Evolutionary conservation across 1,139 yeast genomes (phyloP), one percentile per base, ranked within the genome.

Genomic region (Taiozyma sp.): DNA sequence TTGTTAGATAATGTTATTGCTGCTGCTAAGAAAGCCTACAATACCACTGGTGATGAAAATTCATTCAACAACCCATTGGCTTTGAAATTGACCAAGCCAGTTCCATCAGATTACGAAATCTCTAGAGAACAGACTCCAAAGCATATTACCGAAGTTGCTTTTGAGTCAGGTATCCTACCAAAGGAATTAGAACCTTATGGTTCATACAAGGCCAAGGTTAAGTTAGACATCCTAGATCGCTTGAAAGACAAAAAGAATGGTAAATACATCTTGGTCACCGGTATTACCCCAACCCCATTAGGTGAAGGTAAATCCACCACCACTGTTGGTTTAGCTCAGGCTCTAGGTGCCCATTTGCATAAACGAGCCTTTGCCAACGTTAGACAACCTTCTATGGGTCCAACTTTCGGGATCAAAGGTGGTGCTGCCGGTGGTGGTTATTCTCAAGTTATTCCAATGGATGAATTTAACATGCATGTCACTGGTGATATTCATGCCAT

Each of bases 401-500:
- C 95, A 50, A 87, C 93, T 10, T 86, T 87, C 63, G 95, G 95
- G 68, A 88, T 86, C 52, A 87, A 87, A 69, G 95, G 95, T 65
- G 93, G 93, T 68, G 95, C 95, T 55, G 93, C 95, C 12, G 95
- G 95, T 61, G 95, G 93, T 66, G 93, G 93, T 50, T 86, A 85
- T 65, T 78, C 95, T 8, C 93, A 87, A 68, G 93, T 86, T 27
- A 86, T 87, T 64, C 95, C 95, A 48, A 87, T 87, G 93, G 95
- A 87, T 67, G 93, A 87, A 67, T 87, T 87, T 72, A 87, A 87
- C 70, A 80, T 87, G 85, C 93, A 87, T 68, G 75, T 87, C 57
- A 87, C 93, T 48, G 95, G 95, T 66, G 95, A 87, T 68, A 87
- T 87, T 54, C 93, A 87, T 66, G 92, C 93, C 39, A 85, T 87